These are phyloP conservation scores for Apiosordaria backusii DNA, from an alignment of 495 filamentous ascomycete species.

Conservation along the genomic window DNA sequence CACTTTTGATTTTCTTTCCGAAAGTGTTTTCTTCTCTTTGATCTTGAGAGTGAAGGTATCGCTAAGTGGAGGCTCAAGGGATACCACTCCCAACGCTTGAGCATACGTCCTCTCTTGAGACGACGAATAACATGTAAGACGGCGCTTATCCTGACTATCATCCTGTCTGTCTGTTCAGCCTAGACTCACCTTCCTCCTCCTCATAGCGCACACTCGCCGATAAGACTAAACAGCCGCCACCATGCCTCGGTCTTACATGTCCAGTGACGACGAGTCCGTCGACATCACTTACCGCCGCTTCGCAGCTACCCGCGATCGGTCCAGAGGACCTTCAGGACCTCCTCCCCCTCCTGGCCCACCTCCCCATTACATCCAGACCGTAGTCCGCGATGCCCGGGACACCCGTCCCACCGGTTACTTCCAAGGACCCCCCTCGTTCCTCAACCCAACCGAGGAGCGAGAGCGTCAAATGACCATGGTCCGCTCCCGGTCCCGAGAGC, in stretches of 20 bases:
- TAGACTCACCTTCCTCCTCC: not conserved
- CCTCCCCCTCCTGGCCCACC: slow-evolving; percentile 31
- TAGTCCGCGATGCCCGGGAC: slow-evolving; percentile 27
- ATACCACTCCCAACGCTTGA: not conserved
- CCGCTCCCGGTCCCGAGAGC: slow-evolving; percentile 42
- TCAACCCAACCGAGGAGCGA: slow-evolving; percentile 28
- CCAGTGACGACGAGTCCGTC: slow-evolving; percentile 36
- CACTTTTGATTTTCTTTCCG: slow-evolving; percentile 8
- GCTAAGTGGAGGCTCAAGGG: not conserved
- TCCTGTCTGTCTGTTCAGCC: not conserved
- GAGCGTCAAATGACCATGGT: slow-evolving; percentile 30
- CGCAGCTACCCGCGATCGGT: slow-evolving; percentile 13
- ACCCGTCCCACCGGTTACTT: slow-evolving; percentile 34
- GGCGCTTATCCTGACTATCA: not conserved
- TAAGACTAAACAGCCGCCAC: not conserved
- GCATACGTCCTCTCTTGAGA: not conserved
- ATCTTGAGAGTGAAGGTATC: not conserved
- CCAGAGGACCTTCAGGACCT: slow-evolving; percentile 20
- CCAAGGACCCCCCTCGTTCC: slow-evolving; percentile 30
- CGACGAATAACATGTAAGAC: not conserved
- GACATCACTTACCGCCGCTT: slow-evolving; percentile 44
- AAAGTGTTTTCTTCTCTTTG: not conserved
- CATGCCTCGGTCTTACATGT: slow-evolving; percentile 22
- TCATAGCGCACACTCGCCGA: not conserved
- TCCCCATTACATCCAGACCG: slow-evolving; percentile 41